phyloP scores from a whole-genome alignment of 345 rosid species.

The Mallotus nudiflorus region DNA sequence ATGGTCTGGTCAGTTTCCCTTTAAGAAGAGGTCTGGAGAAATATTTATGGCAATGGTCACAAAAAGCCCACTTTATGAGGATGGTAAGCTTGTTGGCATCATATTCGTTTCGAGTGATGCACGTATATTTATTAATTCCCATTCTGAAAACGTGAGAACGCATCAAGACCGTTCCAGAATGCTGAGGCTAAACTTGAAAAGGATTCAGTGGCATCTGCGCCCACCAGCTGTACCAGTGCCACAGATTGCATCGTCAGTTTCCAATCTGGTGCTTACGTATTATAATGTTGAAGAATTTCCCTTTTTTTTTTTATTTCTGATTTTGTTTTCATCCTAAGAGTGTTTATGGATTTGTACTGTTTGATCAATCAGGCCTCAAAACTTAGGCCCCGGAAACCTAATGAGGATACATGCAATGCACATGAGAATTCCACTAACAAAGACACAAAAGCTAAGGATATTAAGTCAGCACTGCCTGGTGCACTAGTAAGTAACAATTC shows the following conservation, averaged over 20 bases:
- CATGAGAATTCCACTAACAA: slow-evolving; percentile 29
- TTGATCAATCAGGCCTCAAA: slow-evolving; percentile 57
- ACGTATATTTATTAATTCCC: slow-evolving; percentile 41
- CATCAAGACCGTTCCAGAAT: slow-evolving; percentile 33
- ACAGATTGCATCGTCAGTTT: slow-evolving; percentile 66
- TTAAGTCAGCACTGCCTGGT: slow-evolving; percentile 44
- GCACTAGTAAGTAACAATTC: slow-evolving; percentile 46
- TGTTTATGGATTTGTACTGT: slow-evolving; percentile 19
- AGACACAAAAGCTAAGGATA: slow-evolving; percentile 34
- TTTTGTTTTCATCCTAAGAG: slow-evolving; percentile 11
- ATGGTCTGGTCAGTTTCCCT: slow-evolving; percentile 91
- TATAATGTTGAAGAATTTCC: slow-evolving; percentile 12
- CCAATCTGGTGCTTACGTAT: slow-evolving; percentile 68
- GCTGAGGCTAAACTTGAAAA: slow-evolving; percentile 43
- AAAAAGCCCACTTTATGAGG: slow-evolving; percentile 63
- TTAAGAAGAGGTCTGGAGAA: slow-evolving; percentile 68
- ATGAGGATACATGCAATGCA: slow-evolving; percentile 34
- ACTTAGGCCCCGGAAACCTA: slow-evolving; percentile 41
- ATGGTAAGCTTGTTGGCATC: slow-evolving; percentile 62
- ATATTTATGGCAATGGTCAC: slow-evolving; percentile 66
- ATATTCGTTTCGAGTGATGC: slow-evolving; percentile 81
- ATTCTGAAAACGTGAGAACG: slow-evolving; percentile 35
- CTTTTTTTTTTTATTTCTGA: background rate
- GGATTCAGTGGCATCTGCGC: slow-evolving; percentile 56
- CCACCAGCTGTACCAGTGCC: slow-evolving; percentile 51